Base-by-base conservation (phyloP, 1,284 basidiomycete genomes). In the Cutaneotrichosporon sp. region DNA sequence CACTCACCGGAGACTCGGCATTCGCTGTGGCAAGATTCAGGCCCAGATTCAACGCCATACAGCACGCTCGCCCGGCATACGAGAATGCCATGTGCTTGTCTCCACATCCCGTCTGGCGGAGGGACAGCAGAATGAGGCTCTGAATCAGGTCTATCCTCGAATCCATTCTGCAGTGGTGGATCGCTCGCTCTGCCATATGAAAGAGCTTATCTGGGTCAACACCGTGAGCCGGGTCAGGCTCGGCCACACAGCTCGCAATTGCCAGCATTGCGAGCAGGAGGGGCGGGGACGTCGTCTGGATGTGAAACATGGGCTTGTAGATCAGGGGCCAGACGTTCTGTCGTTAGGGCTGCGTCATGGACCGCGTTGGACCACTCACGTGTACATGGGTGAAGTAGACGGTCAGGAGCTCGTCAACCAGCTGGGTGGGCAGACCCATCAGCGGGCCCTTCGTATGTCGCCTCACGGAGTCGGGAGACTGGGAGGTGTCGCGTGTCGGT, bases 171-270 rank as follows among this genome's bases (percentile, higher is more conserved):
- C 57, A 61, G 32, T 61, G 56, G 43, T 62, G 62, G 19, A 71
- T 57, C 9, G 56, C 52, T 12, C 54, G 46, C 39, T 72, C 66
- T 6, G 70, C 70, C 59, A 65, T 63, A 5, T 47, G 44, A 49
- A 67, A 68, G 5, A 90, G 75, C 46, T 79, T 76, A 48, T 84
- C 85, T 60, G 86, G 82, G 49, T 46, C 46, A 62, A 57, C 27
- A 8, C 41, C 46, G 9, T 50, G 35, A 17, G 29, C 31, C 3
- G 25, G 32, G 2, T 49, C 47, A 19, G 57, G 25, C n/a, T 61
- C 57, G 1, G 65, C 62, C 14, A 72, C 63, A 39, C 67, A 72
- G 3, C 65, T 51, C 5, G 72, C 68, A 12, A 71, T 63, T 22
- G 66, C 63, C 8, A 72, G 60, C 64, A 74, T 74, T 29, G 70